These are phyloP conservation scores for Chrysanthemum seticuspe DNA, from an alignment of 129 eudicot genomes.

Conservation along the genomic window DNA sequence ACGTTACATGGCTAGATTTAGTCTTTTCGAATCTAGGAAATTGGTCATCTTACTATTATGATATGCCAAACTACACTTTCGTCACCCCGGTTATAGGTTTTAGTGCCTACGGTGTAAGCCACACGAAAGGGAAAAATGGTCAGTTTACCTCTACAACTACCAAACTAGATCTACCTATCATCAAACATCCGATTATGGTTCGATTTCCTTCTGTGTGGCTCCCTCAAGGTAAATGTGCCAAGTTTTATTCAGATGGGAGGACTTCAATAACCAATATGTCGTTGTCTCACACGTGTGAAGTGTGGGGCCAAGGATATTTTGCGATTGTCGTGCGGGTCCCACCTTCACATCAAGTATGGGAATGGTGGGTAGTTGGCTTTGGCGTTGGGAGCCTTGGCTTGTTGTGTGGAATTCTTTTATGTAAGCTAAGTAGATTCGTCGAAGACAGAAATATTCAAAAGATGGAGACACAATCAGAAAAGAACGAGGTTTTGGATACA, in stretches of 20 bases:
- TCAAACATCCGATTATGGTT: conserved; percentile 41
- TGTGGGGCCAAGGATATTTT: conserved; percentile 63
- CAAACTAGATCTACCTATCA: conserved; percentile 29
- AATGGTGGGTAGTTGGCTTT: conserved; percentile 59
- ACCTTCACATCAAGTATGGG: conserved; percentile 25
- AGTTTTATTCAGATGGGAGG: conserved; percentile 48
- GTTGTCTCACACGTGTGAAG: conserved; percentile 31
- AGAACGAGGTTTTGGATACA: conserved; percentile 55
- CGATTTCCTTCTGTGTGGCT: conserved; percentile 36
- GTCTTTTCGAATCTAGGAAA: conserved; percentile 73
- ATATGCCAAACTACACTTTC: conserved; percentile 56
- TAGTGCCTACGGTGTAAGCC: conserved; percentile 43
- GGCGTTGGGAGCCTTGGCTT: conserved; percentile 45
- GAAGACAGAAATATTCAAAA: conserved; percentile 32
- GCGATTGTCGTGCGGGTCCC: conserved; percentile 42
- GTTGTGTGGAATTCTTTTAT: conserved; percentile 30
- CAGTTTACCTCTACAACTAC: conserved; percentile 19
- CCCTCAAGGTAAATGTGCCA: conserved; percentile 42
- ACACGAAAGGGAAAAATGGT: conserved; percentile 12
- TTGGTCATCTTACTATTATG: conserved; percentile 58
- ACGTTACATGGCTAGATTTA: conserved; percentile 50
- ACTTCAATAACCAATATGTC: conserved; percentile 50
- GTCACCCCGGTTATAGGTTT: conserved; percentile 66
- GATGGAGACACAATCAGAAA: conserved; percentile 64
- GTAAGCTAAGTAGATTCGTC: conserved; percentile 30